phyloP scores from a whole-genome alignment of 192 early-diverging fungal species.

The Geranomyces variabilis region DNA sequence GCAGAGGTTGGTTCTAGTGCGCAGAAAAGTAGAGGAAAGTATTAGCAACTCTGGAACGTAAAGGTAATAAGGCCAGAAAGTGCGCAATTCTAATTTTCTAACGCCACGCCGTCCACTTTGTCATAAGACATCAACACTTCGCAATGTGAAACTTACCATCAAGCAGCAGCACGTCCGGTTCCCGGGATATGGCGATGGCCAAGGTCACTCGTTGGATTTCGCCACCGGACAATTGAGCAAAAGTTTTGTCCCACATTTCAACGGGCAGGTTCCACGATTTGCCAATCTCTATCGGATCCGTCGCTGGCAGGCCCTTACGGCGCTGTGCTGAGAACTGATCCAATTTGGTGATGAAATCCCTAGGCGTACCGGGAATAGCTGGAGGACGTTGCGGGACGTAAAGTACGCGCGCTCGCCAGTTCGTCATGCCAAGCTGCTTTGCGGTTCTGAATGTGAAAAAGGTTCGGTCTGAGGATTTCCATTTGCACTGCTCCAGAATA shows the following conservation, averaged over 20 bases:
- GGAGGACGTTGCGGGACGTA: conserved; percentile 87
- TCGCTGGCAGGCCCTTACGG: not conserved
- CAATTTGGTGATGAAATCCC: conserved; percentile 61
- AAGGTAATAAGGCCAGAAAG: too few species aligned
- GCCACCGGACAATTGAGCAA: conserved; percentile 77
- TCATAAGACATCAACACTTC: too few species aligned
- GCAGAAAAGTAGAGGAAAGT: not conserved
- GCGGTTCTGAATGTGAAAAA: conserved; percentile 16
- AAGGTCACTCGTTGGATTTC: conserved; percentile 81
- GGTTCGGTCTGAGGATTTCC: too few species aligned
- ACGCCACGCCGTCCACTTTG: too few species aligned
- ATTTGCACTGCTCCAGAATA: too few species aligned
- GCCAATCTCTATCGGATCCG: conserved; percentile 53
- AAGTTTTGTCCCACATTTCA: conserved; percentile 74
- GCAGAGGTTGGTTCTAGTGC: conserved; percentile 81
- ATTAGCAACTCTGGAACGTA: too few species aligned
- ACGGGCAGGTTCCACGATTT: conserved; percentile 65
- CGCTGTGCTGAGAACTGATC: conserved; percentile 13
- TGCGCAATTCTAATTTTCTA: too few species aligned
- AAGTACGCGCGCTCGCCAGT: conserved; percentile 77
- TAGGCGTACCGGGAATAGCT: conserved; percentile 70
- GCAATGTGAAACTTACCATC: too few species aligned
- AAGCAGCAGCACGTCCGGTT: conserved; percentile 76
- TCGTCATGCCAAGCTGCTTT: conserved; percentile 59
- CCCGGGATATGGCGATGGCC: conserved; percentile 77